Evolutionary conservation across 2,329 filamentous ascomycete genomes (phyloP).

Genomic region (Pezicula neosporulosa): DNA sequence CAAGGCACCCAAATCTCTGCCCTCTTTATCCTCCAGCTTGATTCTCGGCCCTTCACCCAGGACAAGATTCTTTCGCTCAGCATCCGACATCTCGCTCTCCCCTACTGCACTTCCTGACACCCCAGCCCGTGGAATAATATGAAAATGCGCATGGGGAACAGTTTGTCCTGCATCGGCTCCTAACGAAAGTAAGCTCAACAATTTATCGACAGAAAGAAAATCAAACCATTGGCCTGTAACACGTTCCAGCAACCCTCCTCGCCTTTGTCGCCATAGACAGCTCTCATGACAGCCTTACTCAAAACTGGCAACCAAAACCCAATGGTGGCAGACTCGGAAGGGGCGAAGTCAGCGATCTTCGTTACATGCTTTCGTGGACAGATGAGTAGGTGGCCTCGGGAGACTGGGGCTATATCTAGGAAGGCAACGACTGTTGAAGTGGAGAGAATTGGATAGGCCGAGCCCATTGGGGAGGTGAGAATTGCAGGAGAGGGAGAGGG

Average conservation of each 20-base stretch:
- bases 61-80: conserved; percentile 14
- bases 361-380: conserved; percentile 71
- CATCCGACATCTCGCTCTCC: conserved; percentile 10
- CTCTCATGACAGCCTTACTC: conserved; percentile 66
- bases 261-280: conserved; percentile 47
- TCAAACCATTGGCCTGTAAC: conserved; percentile 80
- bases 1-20: conserved; percentile 1
- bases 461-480: conserved; percentile 30
- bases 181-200: conserved; percentile 19
- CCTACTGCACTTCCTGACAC: conserved; percentile 2
- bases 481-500: conserved; percentile 36
- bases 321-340: conserved; percentile 60
- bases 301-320: conserved; percentile 67
- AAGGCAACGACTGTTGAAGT: conserved; percentile 77
- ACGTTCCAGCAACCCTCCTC: conserved; percentile 66
- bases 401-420: conserved; percentile 84
- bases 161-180: conserved; percentile 82
- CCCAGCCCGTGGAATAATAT: conserved; percentile 69
- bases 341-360: conserved; percentile 67
- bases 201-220: neutral
- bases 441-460: conserved; percentile 66
- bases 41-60: conserved; percentile 11
- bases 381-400: conserved; percentile 75
- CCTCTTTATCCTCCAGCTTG: conserved; percentile 11
- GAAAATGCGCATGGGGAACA: conserved; percentile 90